A percentile compares a stretch with the other conserved stretches of the same genome.
Evolutionary conservation across 768 basidiomycete genomes (phyloP).

Genomic region (Kwoniella pini): DNA sequence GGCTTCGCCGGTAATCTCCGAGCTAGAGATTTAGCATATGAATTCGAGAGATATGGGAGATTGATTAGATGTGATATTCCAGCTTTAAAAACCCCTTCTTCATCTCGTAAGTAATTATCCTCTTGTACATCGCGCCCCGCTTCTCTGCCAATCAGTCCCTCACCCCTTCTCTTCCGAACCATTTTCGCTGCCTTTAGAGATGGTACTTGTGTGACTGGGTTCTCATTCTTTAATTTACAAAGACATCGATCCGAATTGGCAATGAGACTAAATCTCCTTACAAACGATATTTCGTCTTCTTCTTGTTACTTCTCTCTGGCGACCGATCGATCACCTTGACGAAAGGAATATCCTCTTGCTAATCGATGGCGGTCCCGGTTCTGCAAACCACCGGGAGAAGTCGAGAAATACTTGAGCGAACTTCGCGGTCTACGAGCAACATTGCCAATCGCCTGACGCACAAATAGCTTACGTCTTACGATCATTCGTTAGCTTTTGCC

Average conservation of each 20-base stretch:
- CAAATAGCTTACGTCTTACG: conserved; percentile 10
- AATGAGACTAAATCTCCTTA: neutral
- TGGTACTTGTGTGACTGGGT: neutral
- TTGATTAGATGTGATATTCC: conserved; percentile 49
- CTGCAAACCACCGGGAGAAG: no score
- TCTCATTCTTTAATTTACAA: conserved; percentile 1
- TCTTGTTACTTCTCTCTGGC: neutral
- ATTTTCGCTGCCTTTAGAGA: neutral
- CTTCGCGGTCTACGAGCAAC: neutral
- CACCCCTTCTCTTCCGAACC: neutral
- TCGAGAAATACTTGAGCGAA: no score
- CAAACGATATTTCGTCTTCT: neutral
- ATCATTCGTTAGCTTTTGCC: conserved; percentile 65
- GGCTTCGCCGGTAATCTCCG: conserved; percentile 45
- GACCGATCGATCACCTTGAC: no score
- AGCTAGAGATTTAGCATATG: conserved; percentile 49
- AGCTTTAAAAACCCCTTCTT: conserved; percentile 39
- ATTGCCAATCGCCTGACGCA: neutral
- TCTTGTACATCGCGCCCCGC: no score
- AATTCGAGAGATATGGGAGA: conserved; percentile 51
- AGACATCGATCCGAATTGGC: neutral
- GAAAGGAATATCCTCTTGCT: no score
- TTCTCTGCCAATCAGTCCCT: neutral
- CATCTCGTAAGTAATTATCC: conserved; percentile 50
- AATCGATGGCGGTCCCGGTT: no score